These are phyloP conservation scores for Cryptosporidium canis DNA, from an alignment of 169 alveolate genomes.

Conservation along the genomic window DNA sequence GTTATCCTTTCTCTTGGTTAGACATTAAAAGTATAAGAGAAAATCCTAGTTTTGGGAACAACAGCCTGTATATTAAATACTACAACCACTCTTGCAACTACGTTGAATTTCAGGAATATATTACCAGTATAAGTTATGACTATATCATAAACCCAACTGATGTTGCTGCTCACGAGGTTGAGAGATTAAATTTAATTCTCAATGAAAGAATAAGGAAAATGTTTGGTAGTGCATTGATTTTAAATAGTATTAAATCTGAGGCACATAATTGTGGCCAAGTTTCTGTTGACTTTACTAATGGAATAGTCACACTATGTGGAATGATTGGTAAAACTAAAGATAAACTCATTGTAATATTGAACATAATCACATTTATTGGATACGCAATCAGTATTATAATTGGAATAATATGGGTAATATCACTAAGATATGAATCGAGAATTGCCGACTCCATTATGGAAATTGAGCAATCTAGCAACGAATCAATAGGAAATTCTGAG, in stretches of 20 bases:
- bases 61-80: background rate
- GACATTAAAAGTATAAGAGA: background rate
- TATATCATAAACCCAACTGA: slow-evolving; percentile 32
- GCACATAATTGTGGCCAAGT: slow-evolving; percentile 71
- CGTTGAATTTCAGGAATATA: slow-evolving; percentile 23
- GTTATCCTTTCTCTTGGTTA: slow-evolving; percentile 49
- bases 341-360: slow-evolving; percentile 16
- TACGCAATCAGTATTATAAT: slow-evolving; percentile 46
- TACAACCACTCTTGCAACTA: slow-evolving; percentile 17
- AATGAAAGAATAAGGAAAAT: slow-evolving; percentile 26
- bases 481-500: slow-evolving; percentile 14
- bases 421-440: slow-evolving; percentile 58
- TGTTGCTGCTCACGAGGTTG: slow-evolving; percentile 10
- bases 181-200: background rate
- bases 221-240: slow-evolving; percentile 53
- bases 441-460: slow-evolving; percentile 58
- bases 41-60: slow-evolving; percentile 4
- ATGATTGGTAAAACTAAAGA: slow-evolving; percentile 32
- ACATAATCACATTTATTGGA: slow-evolving; percentile 36
- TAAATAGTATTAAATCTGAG: slow-evolving; percentile 6
- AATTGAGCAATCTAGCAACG: slow-evolving; percentile 25
- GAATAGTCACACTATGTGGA: slow-evolving; percentile 52
- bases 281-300: slow-evolving; percentile 53
- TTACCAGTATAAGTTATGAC: slow-evolving; percentile 42
- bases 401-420: slow-evolving; percentile 47